Evolutionary conservation across 2,329 filamentous ascomycete genomes (phyloP).

Genomic region (Xylariomycetidae sp.): DNA sequence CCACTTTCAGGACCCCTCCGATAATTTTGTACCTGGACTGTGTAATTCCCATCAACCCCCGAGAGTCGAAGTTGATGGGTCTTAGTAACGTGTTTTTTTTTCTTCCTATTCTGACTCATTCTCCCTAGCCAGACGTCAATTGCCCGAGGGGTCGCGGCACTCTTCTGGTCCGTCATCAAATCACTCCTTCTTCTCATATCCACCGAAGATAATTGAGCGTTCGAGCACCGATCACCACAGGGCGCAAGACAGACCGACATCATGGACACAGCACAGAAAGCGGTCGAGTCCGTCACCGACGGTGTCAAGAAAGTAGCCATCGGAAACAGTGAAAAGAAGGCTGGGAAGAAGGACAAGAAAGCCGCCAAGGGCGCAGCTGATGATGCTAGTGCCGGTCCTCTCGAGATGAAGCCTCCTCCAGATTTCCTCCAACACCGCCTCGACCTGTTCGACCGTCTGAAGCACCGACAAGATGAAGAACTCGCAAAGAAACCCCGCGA

Average conservation of each 20-base stretch:
- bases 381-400: constrained; percentile 33
- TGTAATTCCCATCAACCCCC: too few species aligned
- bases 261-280: constrained; percentile 44
- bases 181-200: too few species aligned
- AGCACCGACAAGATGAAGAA: constrained; percentile 69
- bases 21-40: too few species aligned
- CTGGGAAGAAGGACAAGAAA: constrained; percentile 14
- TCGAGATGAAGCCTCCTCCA: constrained; percentile 53
- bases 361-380: constrained; percentile 33
- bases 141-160: too few species aligned
- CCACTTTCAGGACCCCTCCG: too few species aligned
- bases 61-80: too few species aligned
- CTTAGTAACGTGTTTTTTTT: too few species aligned
- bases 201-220: too few species aligned
- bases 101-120: too few species aligned
- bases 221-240: constrained; percentile 1
- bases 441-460: constrained; percentile 80
- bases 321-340: constrained; percentile 9
- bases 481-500: constrained; percentile 65
- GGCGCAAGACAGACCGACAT: not conserved
- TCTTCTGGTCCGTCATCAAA: too few species aligned
- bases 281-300: constrained; percentile 41
- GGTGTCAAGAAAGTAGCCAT: constrained; percentile 49
- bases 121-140: too few species aligned
- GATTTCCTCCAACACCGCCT: constrained; percentile 80